phyloP scores from a whole-genome alignment of 352 stramenopile species.

The Globisporangium splendens region DNA sequence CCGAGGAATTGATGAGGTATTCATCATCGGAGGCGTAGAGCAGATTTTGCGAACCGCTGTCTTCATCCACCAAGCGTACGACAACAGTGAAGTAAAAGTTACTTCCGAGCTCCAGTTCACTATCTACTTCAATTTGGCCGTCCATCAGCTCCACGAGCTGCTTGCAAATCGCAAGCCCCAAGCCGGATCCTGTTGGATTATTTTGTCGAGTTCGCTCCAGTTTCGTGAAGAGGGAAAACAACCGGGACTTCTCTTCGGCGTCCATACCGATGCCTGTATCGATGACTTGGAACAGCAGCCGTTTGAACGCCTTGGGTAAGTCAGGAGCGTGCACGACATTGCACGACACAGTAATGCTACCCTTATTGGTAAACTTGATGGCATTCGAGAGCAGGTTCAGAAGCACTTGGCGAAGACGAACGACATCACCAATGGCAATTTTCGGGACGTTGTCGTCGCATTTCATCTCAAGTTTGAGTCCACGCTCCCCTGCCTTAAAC shows the following conservation, averaged over 20 bases:
- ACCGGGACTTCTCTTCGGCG: slow-evolving; percentile 67
- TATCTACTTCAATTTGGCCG: slow-evolving; percentile 83
- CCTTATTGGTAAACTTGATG: slow-evolving; percentile 85
- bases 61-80: slow-evolving; percentile 54
- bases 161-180: slow-evolving; percentile 86
- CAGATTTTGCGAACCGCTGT: slow-evolving; percentile 34
- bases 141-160: slow-evolving; percentile 88
- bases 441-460: slow-evolving; percentile 59
- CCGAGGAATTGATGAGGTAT: slow-evolving; percentile 31
- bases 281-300: slow-evolving; percentile 82
- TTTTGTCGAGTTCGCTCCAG: slow-evolving; percentile 76
- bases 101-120: slow-evolving; percentile 65
- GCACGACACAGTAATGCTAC: slow-evolving; percentile 77
- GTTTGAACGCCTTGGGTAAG: slow-evolving; percentile 58
- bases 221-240: slow-evolving; percentile 85
- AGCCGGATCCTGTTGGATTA: slow-evolving; percentile 82
- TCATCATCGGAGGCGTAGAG: slow-evolving; percentile 54
- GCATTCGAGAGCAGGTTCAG: slow-evolving; percentile 85
- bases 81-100: slow-evolving; percentile 86
- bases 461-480: slow-evolving; percentile 82
- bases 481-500: slow-evolving; percentile 81
- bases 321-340: slow-evolving; percentile 65
- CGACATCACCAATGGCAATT: slow-evolving; percentile 74
- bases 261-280: slow-evolving; percentile 84
- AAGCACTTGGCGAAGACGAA: slow-evolving; percentile 73